Evolutionary conservation across 495 filamentous ascomycete genomes (phyloP), one percentile per base, ranked within the genome.

Genomic region (Trichoderma orchidacearum): DNA sequence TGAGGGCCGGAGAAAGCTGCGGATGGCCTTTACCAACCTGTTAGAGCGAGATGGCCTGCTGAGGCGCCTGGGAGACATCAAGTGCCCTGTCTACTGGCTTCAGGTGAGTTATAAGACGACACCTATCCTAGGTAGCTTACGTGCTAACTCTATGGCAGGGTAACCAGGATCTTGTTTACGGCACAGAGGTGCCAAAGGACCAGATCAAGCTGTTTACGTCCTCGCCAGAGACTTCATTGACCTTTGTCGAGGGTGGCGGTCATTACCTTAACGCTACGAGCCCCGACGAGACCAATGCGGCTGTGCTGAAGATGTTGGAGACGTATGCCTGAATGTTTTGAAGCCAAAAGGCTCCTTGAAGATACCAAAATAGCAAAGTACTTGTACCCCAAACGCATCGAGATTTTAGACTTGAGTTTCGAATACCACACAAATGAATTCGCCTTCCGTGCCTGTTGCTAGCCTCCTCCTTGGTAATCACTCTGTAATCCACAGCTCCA

Each of bases 61-160:
- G 51, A 61, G 70, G 5, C 64, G 83, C 36, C 56, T 85, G 11
- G 63, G 68, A 11, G 77, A 85, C 66, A 66, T 85, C 17, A 66
- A 59, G 45, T 85, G 82, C 59, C 82, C 83, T 0, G 77, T 85
- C 2, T 66, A 76, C 32, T 86, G 82, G 83, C 57, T 85, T 45
- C 82, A 86, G 62, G 80, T 80, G 55, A 63, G 72, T 36, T 17
- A 5, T 23, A 4, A 8, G 2, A 11, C 15, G 32, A 35, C 8
- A 8, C 32, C 32, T 35, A 8, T 35, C 32, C 8, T 35, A 8
- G 8, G 8, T n/a, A 8, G 8, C 8, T 35, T 69, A 36, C 7
- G n/a, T 17, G 8, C 9, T 53, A 21, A 12, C 8, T 34, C 41
- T 0, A 15, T n/a, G 3, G 18, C 35, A 81, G 75, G 82, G 81